A percentile compares a stretch with the other conserved stretches of the same genome.
phyloP scores from a whole-genome alignment of 257 asterid species.

The Galeopsis tetrahit region DNA sequence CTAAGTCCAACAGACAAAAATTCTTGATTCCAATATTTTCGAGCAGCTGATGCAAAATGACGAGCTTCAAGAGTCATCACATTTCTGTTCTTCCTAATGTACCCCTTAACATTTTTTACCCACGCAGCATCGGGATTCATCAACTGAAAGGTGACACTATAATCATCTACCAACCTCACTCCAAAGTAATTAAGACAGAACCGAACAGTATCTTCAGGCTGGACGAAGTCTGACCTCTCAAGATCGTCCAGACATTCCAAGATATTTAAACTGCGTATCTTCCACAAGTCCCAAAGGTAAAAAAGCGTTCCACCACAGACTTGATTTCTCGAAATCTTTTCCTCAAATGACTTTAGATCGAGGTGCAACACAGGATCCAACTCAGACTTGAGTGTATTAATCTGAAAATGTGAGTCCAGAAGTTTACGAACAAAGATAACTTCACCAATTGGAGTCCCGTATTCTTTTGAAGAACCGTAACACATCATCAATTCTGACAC shows the following conservation, averaged over 20 bases:
- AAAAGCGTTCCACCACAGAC: conserved; percentile 48
- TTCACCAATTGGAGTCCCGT: conserved; percentile 35
- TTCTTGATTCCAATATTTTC: conserved; percentile 48
- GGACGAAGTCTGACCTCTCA: conserved; percentile 12
- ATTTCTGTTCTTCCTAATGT: conserved; percentile 28
- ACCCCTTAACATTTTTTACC: conserved; percentile 40
- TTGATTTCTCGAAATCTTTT: conserved; percentile 35
- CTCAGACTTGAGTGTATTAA: conserved; percentile 34
- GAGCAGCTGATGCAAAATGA: conserved; percentile 51
- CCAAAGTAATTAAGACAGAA: conserved; percentile 62
- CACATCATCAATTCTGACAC: conserved; percentile 40
- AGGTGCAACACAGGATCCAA: conserved; percentile 40
- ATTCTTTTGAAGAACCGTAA: conserved; percentile 34
- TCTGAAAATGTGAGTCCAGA: conserved; percentile 49
- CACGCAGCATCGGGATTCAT: conserved; percentile 60
- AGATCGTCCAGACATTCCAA: conserved; percentile 44
- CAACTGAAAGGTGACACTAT: conserved; percentile 35
- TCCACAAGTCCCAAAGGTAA: conserved; percentile 55
- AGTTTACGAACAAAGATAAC: conserved; percentile 45
- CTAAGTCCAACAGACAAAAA: conserved; percentile 43
- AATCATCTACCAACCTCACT: conserved; percentile 37
- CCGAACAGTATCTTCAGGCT: conserved; percentile 17
- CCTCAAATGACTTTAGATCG: conserved; percentile 34
- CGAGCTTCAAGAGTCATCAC: conserved; percentile 39
- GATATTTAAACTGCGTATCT: conserved; percentile 30